Percentiles rank a stretch among this genome's conserved stretches.
These are phyloP conservation scores for Leucocoprinus leucothites DNA, from an alignment of 768 basidiomycete genomes.

Conservation along the genomic window DNA sequence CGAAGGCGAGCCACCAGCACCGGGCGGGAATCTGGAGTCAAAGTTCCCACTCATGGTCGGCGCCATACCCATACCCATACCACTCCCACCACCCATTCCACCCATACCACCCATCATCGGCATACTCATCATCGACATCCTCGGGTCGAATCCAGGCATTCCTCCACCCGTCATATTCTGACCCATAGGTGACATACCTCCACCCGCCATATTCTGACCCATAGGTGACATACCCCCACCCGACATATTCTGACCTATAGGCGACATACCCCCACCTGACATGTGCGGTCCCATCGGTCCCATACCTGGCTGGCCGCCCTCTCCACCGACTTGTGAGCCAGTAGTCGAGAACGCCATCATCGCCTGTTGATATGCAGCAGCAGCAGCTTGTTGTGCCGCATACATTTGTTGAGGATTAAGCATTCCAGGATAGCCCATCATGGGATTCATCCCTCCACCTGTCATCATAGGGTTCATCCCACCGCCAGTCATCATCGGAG, in stretches of 20 bases:
- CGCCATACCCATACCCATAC: conserved; percentile 24
- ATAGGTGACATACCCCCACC: conserved; percentile 30
- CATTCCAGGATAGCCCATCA: conserved; percentile 61
- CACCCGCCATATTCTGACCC: conserved; percentile 56
- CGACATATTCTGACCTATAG: conserved; percentile 17
- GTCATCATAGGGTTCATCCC: conserved; percentile 46
- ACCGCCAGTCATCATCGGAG: conserved; percentile 55
- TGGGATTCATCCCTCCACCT: conserved; percentile 37
- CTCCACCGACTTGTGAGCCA: conserved; percentile 71
- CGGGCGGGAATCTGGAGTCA: conserved; percentile 54
- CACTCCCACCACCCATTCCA: conserved; percentile 10
- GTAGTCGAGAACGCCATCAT: conserved; percentile 79
- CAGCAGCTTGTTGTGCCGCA: conserved; percentile 74
- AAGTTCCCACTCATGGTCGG: conserved; percentile 59
- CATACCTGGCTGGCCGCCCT: conserved; percentile 30
- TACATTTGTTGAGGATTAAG: conserved; percentile 81
- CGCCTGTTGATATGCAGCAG: conserved; percentile 86
- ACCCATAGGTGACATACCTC: conserved; percentile 31
- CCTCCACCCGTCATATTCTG: conserved; percentile 55
- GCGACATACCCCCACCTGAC: conserved; percentile 14
- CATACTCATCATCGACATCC: conserved; percentile 79
- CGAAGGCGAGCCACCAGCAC: conserved; percentile 19
- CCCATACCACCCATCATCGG: conserved; percentile 27
- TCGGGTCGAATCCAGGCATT: conserved; percentile 56
- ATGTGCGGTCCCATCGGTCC: conserved; percentile 13